Evolutionary conservation across 2,329 filamentous ascomycete genomes (phyloP).

Genomic region (Pseudogymnoascus sp.): DNA sequence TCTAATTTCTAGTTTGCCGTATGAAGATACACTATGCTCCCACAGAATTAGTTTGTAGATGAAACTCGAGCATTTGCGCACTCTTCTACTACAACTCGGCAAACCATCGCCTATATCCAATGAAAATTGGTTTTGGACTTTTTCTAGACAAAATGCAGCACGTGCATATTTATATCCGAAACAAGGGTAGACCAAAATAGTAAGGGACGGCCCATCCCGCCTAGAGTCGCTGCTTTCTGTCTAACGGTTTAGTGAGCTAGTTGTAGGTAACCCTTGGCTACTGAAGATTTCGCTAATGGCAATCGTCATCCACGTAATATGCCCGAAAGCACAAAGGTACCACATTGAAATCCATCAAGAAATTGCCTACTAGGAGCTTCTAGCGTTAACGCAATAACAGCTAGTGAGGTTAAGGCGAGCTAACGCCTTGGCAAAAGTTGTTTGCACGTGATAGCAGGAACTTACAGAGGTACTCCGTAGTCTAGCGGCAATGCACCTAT

Average conservation of each 20-base stretch:
- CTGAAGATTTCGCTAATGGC: neutral
- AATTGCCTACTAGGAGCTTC: too few species aligned
- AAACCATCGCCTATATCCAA: neutral
- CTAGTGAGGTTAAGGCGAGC: too few species aligned
- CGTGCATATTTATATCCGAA: neutral
- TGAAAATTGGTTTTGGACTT: neutral
- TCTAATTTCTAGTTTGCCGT: neutral
- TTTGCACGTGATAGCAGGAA: neutral
- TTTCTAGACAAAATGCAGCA: neutral
- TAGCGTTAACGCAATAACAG: too few species aligned
- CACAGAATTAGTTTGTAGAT: neutral
- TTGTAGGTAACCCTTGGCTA: neutral
- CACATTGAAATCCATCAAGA: too few species aligned
- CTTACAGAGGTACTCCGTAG: neutral
- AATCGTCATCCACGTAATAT: too few species aligned
- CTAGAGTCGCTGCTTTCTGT: neutral
- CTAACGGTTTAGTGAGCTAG: neutral
- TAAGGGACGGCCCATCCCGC: neutral
- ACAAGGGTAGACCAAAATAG: neutral
- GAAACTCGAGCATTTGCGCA: neutral
- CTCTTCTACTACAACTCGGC: neutral
- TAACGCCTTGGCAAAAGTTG: neutral
- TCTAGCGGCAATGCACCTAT: neutral
- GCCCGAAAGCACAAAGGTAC: too few species aligned
- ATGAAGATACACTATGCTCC: neutral